Base-by-base conservation (phyloP, 306 rosid genomes). In the Cucurbita argyrosperma region DNA sequence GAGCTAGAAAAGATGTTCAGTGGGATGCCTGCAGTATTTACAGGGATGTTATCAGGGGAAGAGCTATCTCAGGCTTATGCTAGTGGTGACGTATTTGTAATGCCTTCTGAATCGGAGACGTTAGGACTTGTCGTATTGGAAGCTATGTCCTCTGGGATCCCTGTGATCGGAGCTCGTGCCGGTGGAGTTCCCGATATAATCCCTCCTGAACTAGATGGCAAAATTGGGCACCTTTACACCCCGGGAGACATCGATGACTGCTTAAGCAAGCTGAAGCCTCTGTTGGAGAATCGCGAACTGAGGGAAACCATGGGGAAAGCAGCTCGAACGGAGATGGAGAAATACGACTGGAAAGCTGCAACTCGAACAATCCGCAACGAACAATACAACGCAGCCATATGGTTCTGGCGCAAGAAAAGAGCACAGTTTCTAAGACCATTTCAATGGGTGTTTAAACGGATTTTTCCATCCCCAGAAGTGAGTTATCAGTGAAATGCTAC, bases 51-150 rank as follows among this genome's bases (percentile, higher is more conserved):
- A 43, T 84, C 90, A 52, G 99, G 99, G 11, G 97, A 95, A 79
- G 99, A 88, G 75, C 96, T 95, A 54, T 95, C 99, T 12, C 90
- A 91, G 82, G 99, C 99, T 54, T 95, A 91, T 71, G 96, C 97
- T 21, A 91, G 96, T 23, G 92, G 97, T 15, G 99, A 95, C 19
- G 89, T 95, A 30, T 95, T 95, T 40, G 87, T 89, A 54, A 95
- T 95, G 99, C 99, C 99, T 65, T 91, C 99, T 2, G 99, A 91
- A 78, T 95, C 99, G 0, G 99, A 95, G 79, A 95, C 99, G 35
- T 96, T 95, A 38, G 97, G 99, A 59, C 87, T 91, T 8, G 99
- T 95, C 18, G 99, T 95, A 19, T 82, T 95, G 81, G 99, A 95
- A 81, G 92, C 99, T 35, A 89, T 95, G 96, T 90, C 99, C 74